Conservation (phyloP, 306 rosid species). For the Malus orientalis region DNA sequence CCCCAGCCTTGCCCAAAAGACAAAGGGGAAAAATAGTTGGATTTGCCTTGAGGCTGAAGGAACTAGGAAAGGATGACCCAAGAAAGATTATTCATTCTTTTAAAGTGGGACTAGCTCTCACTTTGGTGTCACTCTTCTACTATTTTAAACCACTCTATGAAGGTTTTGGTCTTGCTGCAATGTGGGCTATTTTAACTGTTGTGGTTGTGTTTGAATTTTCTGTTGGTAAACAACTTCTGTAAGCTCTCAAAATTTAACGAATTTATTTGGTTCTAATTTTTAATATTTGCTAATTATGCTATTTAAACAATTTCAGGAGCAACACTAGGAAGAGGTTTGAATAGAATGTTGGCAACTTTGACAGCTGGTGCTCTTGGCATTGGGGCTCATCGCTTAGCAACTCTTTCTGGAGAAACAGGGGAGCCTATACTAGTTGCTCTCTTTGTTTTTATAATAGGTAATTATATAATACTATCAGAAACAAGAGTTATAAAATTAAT, state of each 20-base stretch:
- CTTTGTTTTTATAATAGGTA: conserved; percentile 16
- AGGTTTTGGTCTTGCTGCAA: conserved; percentile 15
- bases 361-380: conserved; percentile 26
- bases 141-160: conserved; percentile 18
- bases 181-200: conserved; percentile 26
- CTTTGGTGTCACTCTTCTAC: conserved; percentile 20
- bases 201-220: conserved; percentile 21
- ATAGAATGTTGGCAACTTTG: conserved; percentile 29
- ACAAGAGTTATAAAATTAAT: neutral
- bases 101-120: conserved; percentile 27
- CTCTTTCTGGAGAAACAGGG: conserved; percentile 19
- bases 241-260: neutral
- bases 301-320: conserved; percentile 21
- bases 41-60: neutral
- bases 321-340: conserved; percentile 32
- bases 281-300: neutral
- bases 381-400: conserved; percentile 25
- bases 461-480: neutral
- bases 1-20: neutral
- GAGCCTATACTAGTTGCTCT: conserved; percentile 18
- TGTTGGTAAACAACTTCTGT: conserved; percentile 13
- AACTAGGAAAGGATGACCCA: conserved; percentile 22
- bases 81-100: conserved; percentile 15
- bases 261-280: neutral
- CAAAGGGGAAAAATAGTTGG: neutral